Evolutionary conservation across 257 asterid species (phyloP).

Genomic region (Thymus quinquecostatus): DNA sequence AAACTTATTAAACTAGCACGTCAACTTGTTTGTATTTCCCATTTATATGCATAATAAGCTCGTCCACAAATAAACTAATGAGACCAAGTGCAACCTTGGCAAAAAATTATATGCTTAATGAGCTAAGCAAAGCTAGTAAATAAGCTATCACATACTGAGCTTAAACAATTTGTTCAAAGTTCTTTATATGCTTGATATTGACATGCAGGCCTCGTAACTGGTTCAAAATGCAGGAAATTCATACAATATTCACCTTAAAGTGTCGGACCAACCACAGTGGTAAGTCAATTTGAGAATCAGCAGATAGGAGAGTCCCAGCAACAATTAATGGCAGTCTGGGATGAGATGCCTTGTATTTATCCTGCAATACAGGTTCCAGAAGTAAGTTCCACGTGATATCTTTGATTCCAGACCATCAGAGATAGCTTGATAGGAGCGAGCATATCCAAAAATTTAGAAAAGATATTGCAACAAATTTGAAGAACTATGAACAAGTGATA

Average conservation of each 20-base stretch:
- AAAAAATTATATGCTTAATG: too few species aligned
- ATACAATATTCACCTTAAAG: slow-evolving; percentile 65
- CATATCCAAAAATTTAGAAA: slow-evolving; percentile 5
- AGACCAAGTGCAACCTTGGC: too few species aligned
- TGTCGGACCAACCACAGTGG: slow-evolving; percentile 93
- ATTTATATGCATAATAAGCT: too few species aligned
- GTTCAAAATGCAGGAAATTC: slow-evolving; percentile 20
- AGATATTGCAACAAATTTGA: slow-evolving; percentile 2
- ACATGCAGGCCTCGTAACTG: slow-evolving; percentile 17
- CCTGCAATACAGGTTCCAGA: slow-evolving; percentile 54
- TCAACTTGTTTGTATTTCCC: too few species aligned
- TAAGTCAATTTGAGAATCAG: slow-evolving; percentile 86
- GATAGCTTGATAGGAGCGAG: slow-evolving; percentile 24
- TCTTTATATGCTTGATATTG: slow-evolving; percentile 8
- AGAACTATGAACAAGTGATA: neutral
- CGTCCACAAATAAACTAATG: too few species aligned
- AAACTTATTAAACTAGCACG: too few species aligned
- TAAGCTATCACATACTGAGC: too few species aligned
- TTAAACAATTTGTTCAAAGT: slow-evolving; percentile 4
- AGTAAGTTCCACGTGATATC: slow-evolving; percentile 13
- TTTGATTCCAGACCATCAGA: slow-evolving; percentile 23
- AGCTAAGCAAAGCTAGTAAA: too few species aligned
- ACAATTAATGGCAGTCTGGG: slow-evolving; percentile 83
- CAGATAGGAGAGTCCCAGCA: slow-evolving; percentile 91
- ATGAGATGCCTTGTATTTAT: slow-evolving; percentile 71